phyloP scores from a whole-genome alignment of 179 eudicot species.

The Pouteria campechiana region DNA sequence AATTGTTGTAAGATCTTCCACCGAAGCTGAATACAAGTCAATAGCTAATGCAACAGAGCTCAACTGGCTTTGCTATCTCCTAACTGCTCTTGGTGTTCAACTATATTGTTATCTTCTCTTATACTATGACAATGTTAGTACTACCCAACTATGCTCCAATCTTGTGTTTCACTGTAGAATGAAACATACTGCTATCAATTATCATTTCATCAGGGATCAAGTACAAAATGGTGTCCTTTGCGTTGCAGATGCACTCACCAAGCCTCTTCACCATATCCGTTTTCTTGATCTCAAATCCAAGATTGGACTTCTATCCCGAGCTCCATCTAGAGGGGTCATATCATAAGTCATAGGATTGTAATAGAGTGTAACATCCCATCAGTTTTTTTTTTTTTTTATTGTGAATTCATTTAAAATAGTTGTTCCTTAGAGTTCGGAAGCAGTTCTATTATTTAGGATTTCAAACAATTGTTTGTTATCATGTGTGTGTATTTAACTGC shows the following conservation, averaged over 20 bases:
- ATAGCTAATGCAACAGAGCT: neutral
- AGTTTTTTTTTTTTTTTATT: no score
- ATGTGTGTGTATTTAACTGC: no score
- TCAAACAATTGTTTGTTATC: no score
- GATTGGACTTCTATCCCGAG: neutral
- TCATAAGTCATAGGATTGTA: no score
- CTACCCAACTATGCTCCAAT: neutral
- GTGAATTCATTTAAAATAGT: no score
- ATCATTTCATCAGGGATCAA: neutral
- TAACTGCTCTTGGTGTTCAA: neutral
- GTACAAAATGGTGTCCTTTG: neutral
- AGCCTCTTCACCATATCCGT: neutral
- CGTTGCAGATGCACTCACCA: neutral
- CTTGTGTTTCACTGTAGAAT: no score
- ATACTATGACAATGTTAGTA: neutral
- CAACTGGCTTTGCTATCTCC: neutral
- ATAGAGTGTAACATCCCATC: no score
- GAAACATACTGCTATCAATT: neutral
- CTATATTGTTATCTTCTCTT: no score
- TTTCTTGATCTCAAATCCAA: neutral
- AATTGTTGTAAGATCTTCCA: neutral
- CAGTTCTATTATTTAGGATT: no score
- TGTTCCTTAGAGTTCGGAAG: no score
- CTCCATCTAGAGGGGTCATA: no score
- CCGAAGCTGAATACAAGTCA: neutral